These are phyloP conservation scores for Emmonsiellopsis sp. DNA, from an alignment of 2,329 filamentous ascomycete species.

Conservation along the genomic window DNA sequence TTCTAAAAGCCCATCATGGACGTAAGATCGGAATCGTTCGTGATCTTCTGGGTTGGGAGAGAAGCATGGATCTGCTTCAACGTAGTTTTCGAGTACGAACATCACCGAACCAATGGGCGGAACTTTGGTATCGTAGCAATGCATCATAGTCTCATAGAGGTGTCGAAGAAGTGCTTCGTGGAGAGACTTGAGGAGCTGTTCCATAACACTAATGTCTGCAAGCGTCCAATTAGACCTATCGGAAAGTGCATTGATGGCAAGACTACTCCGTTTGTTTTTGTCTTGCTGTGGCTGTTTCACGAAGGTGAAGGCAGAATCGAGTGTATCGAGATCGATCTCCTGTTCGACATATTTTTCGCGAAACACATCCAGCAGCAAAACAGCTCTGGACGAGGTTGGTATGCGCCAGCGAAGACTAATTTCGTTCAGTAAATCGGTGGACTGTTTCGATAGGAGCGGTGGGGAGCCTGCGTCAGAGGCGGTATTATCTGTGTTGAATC, in stretches of 20 bases:
- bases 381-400: constrained; percentile 68
- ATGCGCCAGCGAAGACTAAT: constrained; percentile 83
- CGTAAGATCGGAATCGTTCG: constrained; percentile 60
- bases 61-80: constrained; percentile 71
- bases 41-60: constrained; percentile 60
- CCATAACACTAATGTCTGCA: constrained; percentile 61
- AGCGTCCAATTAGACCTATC: constrained; percentile 60
- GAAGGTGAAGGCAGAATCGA: constrained; percentile 75
- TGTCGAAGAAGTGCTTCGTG: constrained; percentile 80
- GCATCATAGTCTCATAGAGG: constrained; percentile 76
- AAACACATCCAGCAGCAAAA: constrained; percentile 76
- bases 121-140: constrained; percentile 81
- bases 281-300: constrained; percentile 64
- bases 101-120: constrained; percentile 72
- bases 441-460: constrained; percentile 62
- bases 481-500: constrained; percentile 39
- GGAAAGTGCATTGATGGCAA: constrained; percentile 40
- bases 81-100: constrained; percentile 71
- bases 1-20: constrained; percentile 62
- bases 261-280: constrained; percentile 46
- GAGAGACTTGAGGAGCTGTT: constrained; percentile 62
- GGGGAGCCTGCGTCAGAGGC: constrained; percentile 41
- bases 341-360: constrained; percentile 77
- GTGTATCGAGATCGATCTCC: constrained; percentile 68
- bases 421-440: constrained; percentile 74